Evolutionary conservation across 768 basidiomycete species (phyloP), one percentile per base, ranked within the genome.

Genomic region (Suillus plorans): DNA sequence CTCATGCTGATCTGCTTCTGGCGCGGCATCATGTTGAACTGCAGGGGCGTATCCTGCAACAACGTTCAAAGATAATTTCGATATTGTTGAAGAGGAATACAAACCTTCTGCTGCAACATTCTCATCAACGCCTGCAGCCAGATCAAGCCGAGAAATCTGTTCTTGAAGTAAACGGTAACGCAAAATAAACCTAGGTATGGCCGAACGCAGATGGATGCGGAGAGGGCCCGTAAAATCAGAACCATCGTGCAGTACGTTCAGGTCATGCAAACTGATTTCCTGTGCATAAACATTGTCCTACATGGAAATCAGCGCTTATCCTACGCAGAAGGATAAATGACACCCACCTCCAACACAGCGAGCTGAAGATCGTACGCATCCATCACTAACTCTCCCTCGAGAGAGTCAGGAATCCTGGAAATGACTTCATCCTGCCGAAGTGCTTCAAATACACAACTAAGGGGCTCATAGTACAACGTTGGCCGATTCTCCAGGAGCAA

Each of bases 401-500:
- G 70, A 55, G 86, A 73, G 39, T 84, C 80, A 37, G 81, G 77
- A 8, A 86, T 68, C 18, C 77, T 74, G 56, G 79, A 76, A 37
- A 91, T 71, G 62, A 78, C 72, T 57, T 85, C 82, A 63, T 92
- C 89, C 70, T 84, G 81, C 37, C 90, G 88, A 50, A 94, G 77
- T 63, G 88, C 89, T 63, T 88, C 88, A 69, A 93, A 92, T 22
- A 92, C 84, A 63, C 76, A 80, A 50, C 83, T 84, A 55, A 94
- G 72, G 36, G 91, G 87, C 72, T 92, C 91, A 69, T 92, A 93
- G 74, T 91, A 94, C 8, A 93, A 79, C 5, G 86, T 89, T 3
- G 91, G 90, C 20, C 78, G 82, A 64, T 86, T 79, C 55, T 85
- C 82, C 64, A 94, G 80, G 57, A 93, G 77, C 7, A 91, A 72